Evolutionary conservation across 2,329 filamentous ascomycete genomes (phyloP).

Genomic region (Onygena corvina): DNA sequence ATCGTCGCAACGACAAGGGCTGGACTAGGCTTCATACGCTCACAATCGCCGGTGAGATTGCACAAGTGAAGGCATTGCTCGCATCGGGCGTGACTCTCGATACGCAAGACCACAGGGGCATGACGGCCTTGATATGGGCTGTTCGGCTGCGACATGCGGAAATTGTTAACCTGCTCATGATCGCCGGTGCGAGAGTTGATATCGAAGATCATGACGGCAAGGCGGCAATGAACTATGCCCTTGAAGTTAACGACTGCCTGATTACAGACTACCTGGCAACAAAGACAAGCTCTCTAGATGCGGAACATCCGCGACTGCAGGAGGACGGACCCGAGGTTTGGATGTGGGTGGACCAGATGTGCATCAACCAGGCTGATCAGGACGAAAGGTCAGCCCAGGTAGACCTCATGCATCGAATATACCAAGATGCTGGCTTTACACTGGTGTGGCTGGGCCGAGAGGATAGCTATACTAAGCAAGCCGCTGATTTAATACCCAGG

Average conservation of each 20-base stretch:
- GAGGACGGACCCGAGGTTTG: background rate
- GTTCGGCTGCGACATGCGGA: background rate
- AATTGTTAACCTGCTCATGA: background rate
- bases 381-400: constrained; percentile 15
- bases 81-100: background rate
- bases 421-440: constrained; percentile 13
- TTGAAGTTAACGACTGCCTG: background rate
- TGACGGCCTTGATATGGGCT: background rate
- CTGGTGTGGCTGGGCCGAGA: constrained; percentile 18
- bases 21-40: background rate
- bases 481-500: constrained; percentile 11
- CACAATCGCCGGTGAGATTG: background rate
- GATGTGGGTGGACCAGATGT: constrained; percentile 16
- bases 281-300: background rate
- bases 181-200: background rate
- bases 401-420: constrained; percentile 15
- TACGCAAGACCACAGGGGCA: background rate
- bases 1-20: constrained; percentile 4
- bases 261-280: background rate
- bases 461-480: constrained; percentile 11
- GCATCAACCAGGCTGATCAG: constrained; percentile 14
- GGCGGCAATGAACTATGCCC: background rate
- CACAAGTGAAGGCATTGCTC: background rate
- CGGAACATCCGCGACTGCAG: background rate
- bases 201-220: background rate